A percentile compares a stretch with the other conserved stretches of the same genome.
These are phyloP conservation scores for Jaltomata sinuosa DNA, from an alignment of 257 asterid species.

Conservation along the genomic window DNA sequence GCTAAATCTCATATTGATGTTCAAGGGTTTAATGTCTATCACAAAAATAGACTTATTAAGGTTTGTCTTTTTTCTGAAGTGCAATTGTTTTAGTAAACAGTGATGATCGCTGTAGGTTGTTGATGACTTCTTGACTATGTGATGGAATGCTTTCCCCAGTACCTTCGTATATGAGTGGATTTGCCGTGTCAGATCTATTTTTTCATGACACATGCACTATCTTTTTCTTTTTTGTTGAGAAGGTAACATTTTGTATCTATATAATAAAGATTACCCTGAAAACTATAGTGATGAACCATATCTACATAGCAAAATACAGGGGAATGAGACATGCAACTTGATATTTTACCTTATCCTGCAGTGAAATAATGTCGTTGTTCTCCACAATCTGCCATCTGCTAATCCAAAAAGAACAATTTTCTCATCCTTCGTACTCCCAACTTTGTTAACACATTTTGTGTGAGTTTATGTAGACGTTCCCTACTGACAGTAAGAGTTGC, in stretches of 20 bases:
- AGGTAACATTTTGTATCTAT: not conserved
- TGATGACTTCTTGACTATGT: not conserved
- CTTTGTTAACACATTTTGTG: not conserved
- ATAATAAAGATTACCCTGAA: not conserved
- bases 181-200: not conserved
- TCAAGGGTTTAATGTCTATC: constrained; percentile 97
- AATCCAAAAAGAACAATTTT: not conserved
- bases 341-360: not conserved
- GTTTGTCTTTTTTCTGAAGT: constrained; percentile 21
- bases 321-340: not conserved
- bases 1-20: constrained; percentile 91
- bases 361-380: constrained; percentile 1
- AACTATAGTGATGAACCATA: not conserved
- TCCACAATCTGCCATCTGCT: not conserved
- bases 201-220: not conserved
- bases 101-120: not conserved
- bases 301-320: not conserved
- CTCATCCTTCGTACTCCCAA: not conserved
- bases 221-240: not conserved
- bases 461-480: not conserved
- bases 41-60: constrained; percentile 95
- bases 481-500: not conserved
- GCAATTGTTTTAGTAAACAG: not conserved
- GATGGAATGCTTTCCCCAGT: not conserved
- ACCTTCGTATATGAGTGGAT: not conserved